These are phyloP conservation scores for Vitis hybrid DNA, from an alignment of 177 flowering plant species.

Conservation along the genomic window DNA sequence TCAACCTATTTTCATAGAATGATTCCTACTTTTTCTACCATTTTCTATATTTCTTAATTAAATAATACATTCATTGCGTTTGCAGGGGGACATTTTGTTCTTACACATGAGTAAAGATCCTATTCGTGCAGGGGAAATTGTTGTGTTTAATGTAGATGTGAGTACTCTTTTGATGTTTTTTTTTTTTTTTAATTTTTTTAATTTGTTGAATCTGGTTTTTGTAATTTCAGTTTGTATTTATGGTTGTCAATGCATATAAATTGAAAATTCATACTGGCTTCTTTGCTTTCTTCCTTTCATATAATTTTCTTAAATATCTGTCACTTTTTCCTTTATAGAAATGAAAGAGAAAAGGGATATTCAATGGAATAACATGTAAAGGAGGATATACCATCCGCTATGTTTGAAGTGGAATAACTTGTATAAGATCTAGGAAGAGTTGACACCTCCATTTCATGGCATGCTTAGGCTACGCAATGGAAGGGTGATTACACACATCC, in stretches of 20 bases:
- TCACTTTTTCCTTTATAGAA: not conserved
- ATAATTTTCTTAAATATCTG: not conserved
- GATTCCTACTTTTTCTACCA: not conserved
- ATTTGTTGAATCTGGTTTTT: not conserved
- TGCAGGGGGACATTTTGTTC: slow-evolving; percentile 70
- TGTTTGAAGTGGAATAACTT: too few species aligned
- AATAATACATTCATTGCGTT: not conserved
- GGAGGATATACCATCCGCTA: too few species aligned
- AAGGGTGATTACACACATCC: too few species aligned
- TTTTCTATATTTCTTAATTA: not conserved
- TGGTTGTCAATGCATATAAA: not conserved
- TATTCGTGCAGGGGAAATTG: slow-evolving; percentile 69
- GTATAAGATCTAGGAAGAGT: too few species aligned
- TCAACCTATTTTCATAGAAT: too few species aligned
- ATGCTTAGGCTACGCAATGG: too few species aligned
- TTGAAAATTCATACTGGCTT: too few species aligned
- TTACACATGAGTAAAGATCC: slow-evolving; percentile 69
- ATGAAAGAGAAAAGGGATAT: not conserved
- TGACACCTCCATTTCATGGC: too few species aligned
- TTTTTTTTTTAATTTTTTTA: not conserved
- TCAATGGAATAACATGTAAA: too few species aligned
- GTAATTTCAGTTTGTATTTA: not conserved
- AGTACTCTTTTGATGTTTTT: slow-evolving; percentile 9
- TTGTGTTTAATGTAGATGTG: slow-evolving; percentile 64
- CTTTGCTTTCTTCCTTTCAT: too few species aligned